Evolutionary conservation across 2,329 filamentous ascomycete species (phyloP).

Genomic region (Sporothrix pallida): DNA sequence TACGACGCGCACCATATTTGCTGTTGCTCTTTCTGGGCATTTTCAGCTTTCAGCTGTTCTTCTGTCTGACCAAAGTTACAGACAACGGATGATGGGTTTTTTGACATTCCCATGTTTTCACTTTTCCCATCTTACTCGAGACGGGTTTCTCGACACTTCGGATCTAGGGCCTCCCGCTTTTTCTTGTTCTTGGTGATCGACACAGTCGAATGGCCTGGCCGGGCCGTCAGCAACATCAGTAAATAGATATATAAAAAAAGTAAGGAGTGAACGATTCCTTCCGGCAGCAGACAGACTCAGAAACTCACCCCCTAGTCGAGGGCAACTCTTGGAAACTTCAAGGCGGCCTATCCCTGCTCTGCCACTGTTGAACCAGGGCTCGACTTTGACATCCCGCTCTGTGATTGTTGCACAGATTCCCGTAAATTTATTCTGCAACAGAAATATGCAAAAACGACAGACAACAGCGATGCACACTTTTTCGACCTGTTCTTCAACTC

Average conservation of each 20-base stretch:
- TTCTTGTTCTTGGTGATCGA: neutral
- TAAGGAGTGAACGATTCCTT: neutral
- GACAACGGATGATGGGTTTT: neutral
- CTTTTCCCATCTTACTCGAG: neutral
- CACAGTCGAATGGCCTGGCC: slow-evolving; percentile 11
- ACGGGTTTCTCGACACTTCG: neutral
- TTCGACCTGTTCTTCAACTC: neutral
- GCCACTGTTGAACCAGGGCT: neutral
- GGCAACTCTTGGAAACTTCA: neutral
- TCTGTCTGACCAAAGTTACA: too few relatives aligned
- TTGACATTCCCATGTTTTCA: neutral
- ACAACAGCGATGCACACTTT: slow-evolving; percentile 1
- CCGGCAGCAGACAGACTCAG: neutral
- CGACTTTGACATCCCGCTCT: neutral
- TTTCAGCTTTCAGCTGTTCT: slow-evolving; percentile 2
- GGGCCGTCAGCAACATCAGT: neutral
- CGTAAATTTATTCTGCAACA: neutral
- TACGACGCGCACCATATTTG: neutral
- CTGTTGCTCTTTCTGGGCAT: neutral
- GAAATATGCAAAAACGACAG: neutral
- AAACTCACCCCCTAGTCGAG: neutral
- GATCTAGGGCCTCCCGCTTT: slow-evolving; percentile 5
- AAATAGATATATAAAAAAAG: neutral
- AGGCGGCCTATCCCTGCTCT: neutral
- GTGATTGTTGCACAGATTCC: neutral